phyloP scores from a whole-genome alignment of 192 early-diverging fungal species.

The Podila horticola region DNA sequence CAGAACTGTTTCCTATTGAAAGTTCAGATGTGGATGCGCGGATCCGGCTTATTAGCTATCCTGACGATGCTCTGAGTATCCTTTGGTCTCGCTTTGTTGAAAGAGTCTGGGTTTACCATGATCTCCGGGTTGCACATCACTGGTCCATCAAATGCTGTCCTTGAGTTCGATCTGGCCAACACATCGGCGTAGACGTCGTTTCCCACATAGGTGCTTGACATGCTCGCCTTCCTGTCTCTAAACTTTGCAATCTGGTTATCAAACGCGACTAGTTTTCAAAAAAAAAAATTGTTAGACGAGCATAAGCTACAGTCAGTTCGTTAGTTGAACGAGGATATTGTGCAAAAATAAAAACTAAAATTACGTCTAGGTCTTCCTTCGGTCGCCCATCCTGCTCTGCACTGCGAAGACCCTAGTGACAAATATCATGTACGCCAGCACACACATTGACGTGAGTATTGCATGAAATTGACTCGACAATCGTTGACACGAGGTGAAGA shows the following conservation, averaged over 20 bases:
- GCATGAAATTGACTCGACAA: too few relatives aligned
- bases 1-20: slow-evolving; percentile 78
- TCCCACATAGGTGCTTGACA: slow-evolving; percentile 64
- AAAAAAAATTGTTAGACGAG: not conserved
- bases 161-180: slow-evolving; percentile 59
- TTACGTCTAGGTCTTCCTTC: slow-evolving; percentile 68
- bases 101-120: slow-evolving; percentile 58
- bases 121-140: slow-evolving; percentile 79
- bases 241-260: slow-evolving; percentile 75
- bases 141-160: slow-evolving; percentile 72
- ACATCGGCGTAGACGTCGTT: slow-evolving; percentile 73
- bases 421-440: not conserved
- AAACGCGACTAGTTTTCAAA: slow-evolving; percentile 68
- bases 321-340: too few relatives aligned
- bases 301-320: not conserved
- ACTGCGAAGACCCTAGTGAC: slow-evolving; percentile 71
- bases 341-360: slow-evolving; percentile 2
- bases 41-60: too few relatives aligned
- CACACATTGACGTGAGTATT: too few relatives aligned
- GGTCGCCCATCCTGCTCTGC: slow-evolving; percentile 86
- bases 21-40: slow-evolving; percentile 24
- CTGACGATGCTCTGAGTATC: not conserved
- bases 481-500: not conserved
- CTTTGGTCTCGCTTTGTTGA: not conserved
- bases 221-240: slow-evolving; percentile 63